Evolutionary conservation across 495 filamentous ascomycete genomes (phyloP), one percentile per base, ranked within the genome.

Genomic region (Penicillium nucicola): DNA sequence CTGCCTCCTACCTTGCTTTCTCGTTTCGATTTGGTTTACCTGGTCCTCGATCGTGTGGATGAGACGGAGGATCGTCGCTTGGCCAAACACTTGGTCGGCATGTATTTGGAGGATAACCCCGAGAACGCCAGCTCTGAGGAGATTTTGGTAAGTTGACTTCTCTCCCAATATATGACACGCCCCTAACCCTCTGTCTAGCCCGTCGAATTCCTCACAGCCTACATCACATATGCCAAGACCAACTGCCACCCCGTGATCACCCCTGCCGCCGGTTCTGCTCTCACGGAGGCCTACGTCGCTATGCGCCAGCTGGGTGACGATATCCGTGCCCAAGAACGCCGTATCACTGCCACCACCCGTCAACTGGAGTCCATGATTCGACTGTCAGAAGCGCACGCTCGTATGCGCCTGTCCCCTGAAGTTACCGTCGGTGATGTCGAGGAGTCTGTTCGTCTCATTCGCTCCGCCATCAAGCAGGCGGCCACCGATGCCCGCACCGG

Each of bases 331-430:
- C 78, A 86, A 1, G 93, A 98, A 63, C 92, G 95, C 69, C 87
- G 93, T 55, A 97, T 98, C 69, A 98, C 93, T 1, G 93, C 93
- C 39, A 98, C 93, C 9, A 98, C 93, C 10, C 81, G 93, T 45
- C 93, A 98, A 67, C 76, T 98, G 31, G 93, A 98, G 69, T 91
- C 86, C 30, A 97, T 97, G 87, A 97, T 98, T 65, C 90, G 93
- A 34, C 83, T 98, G 3, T 76, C 92, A 1, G 93, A 98, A 77
- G 92, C 93, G 12, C 95, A 97, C 70, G 93, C 93, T 17, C 96
- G 96, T 62, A 98, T 98, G 93, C 85, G 93, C 22, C 78, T 98
- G 9, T 84, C 88, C 0, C 56, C 71, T 0, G 77, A 74, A 37
- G 95, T 98, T 33, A 92, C 88, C 1, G 80, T 75, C 11, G 81